Conservation (phyloP, 257 asterid genomes). For the Jacaranda mimosifolia region DNA sequence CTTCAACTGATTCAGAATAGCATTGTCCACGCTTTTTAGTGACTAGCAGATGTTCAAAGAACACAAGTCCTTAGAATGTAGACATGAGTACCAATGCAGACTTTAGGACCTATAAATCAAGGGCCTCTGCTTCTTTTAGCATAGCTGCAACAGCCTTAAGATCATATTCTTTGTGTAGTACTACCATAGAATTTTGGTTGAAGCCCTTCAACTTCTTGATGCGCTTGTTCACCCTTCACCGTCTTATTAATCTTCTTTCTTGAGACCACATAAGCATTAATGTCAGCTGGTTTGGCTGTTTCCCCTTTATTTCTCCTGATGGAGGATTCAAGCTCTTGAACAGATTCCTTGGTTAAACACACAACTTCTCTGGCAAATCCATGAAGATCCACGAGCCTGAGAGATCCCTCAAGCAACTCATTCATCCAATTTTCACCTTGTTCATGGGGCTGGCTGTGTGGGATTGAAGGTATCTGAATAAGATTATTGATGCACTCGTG, state of each 20-base stretch:
- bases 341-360: conserved; percentile 37
- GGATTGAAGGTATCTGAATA: conserved; percentile 51
- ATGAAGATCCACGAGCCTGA: conserved; percentile 45
- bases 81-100: conserved; percentile 28
- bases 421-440: conserved; percentile 28
- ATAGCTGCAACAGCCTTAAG: not conserved
- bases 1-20: conserved; percentile 29
- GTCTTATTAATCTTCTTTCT: conserved; percentile 44
- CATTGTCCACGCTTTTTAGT: conserved; percentile 2
- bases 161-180: not conserved
- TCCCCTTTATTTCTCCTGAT: conserved; percentile 39
- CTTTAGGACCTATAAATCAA: conserved; percentile 26
- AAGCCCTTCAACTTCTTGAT: conserved; percentile 38
- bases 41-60: not conserved
- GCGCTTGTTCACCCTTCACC: conserved; percentile 35
- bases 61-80: conserved; percentile 7
- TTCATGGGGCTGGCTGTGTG: conserved; percentile 37
- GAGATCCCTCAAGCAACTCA: conserved; percentile 50
- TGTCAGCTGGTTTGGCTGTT: conserved; percentile 17
- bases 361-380: conserved; percentile 37
- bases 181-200: not conserved
- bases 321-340: conserved; percentile 51
- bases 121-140: conserved; percentile 41
- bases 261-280: conserved; percentile 34
- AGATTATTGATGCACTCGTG: conserved; percentile 43